Evolutionary conservation across 768 basidiomycete species (phyloP).

Genomic region (Suillus bovinus): DNA sequence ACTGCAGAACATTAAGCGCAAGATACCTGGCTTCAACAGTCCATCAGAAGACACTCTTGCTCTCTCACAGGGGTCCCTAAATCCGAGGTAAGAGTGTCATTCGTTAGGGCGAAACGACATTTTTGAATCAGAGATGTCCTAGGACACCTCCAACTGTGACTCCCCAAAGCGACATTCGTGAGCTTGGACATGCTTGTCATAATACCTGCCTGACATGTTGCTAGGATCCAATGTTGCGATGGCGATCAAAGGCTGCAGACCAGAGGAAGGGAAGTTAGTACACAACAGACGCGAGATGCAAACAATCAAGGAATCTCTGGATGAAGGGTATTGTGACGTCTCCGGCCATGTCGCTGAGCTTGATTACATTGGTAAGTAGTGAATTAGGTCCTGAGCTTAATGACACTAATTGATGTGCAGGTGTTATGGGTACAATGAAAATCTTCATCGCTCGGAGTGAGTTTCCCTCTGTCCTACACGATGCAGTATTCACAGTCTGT

Average conservation of each 20-base stretch:
- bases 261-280: slow-evolving; percentile 62
- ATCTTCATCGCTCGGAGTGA: slow-evolving; percentile 66
- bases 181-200: slow-evolving; percentile 14
- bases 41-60: slow-evolving; percentile 11
- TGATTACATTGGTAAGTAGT: slow-evolving; percentile 53
- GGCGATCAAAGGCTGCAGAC: slow-evolving; percentile 71
- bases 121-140: neutral
- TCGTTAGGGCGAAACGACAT: neutral
- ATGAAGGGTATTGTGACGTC: slow-evolving; percentile 83
- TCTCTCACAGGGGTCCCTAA: neutral
- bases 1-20: slow-evolving; percentile 31
- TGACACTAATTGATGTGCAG: slow-evolving; percentile 33
- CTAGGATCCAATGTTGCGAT: slow-evolving; percentile 62
- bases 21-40: slow-evolving; percentile 16
- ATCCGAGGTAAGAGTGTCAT: slow-evolving; percentile 2
- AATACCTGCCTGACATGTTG: slow-evolving; percentile 11
- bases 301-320: slow-evolving; percentile 68
- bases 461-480: neutral
- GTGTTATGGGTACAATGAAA: slow-evolving; percentile 60
- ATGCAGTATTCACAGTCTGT: slow-evolving; percentile 11
- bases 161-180: slow-evolving; percentile 46
- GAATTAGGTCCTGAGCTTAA: neutral
- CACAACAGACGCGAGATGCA: slow-evolving; percentile 69
- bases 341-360: slow-evolving; percentile 66
- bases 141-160: slow-evolving; percentile 35